Conservation (phyloP, 768 basidiomycete genomes). For the Rhizopogon roseolus region DNA sequence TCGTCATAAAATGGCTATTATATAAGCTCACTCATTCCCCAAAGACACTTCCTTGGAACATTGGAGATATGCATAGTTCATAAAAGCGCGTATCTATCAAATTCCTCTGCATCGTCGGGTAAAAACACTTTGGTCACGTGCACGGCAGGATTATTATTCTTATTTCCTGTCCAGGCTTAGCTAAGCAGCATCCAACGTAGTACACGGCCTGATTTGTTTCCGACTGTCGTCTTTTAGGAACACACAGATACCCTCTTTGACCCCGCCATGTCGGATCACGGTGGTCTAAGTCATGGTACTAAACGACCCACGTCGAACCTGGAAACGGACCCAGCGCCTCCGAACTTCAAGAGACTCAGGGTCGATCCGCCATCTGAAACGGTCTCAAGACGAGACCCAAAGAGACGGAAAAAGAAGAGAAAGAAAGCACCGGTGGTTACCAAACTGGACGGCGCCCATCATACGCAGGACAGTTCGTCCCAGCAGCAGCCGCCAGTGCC, state of each 20-base stretch:
- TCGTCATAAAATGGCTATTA: too few species aligned
- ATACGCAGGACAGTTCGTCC: slow-evolving; percentile 3
- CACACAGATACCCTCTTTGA: slow-evolving; percentile 20
- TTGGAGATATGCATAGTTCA: too few species aligned
- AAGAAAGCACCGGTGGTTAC: slow-evolving; percentile 23
- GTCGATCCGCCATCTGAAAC: slow-evolving; percentile 13
- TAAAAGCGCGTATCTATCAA: too few species aligned
- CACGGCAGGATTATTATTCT: too few species aligned
- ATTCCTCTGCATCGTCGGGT: too few species aligned
- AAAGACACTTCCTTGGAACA: too few species aligned
- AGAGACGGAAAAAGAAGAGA: slow-evolving; percentile 23
- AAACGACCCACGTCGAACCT: slow-evolving; percentile 22
- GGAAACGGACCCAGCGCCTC: slow-evolving; percentile 10
- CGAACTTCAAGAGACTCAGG: slow-evolving; percentile 20
- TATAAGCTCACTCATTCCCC: too few species aligned
- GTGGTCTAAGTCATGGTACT: not conserved
- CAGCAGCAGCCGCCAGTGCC: slow-evolving; percentile 13
- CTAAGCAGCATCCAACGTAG: too few species aligned
- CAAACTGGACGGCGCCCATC: slow-evolving; percentile 10
- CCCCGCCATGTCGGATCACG: slow-evolving; percentile 12
- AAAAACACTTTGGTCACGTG: too few species aligned
- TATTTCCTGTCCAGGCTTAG: too few species aligned
- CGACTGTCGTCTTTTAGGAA: not conserved
- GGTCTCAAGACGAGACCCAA: slow-evolving; percentile 14
- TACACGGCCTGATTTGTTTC: not conserved